Conservation (phyloP, 164 flowering plant species). For the Dillenia turbinata region DNA sequence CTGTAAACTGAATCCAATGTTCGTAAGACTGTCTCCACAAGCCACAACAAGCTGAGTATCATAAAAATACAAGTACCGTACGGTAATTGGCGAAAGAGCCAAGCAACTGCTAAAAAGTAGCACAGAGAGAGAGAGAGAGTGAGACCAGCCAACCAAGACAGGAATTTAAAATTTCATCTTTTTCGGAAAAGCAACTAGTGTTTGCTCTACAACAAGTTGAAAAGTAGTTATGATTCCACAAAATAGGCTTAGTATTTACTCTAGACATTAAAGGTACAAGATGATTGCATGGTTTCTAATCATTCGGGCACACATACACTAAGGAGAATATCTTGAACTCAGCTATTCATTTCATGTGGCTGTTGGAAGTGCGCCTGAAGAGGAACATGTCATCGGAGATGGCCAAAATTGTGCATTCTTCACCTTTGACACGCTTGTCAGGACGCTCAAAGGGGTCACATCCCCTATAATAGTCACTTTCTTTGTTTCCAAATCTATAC, state of each 20-base stretch:
- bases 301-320: slow-evolving; percentile 3
- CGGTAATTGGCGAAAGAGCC: too few species aligned
- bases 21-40: too few species aligned
- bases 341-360: not conserved
- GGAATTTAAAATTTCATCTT: not conserved
- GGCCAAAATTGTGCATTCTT: slow-evolving; percentile 92
- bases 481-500: slow-evolving; percentile 66
- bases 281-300: not conserved
- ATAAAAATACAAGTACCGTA: too few species aligned
- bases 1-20: too few species aligned
- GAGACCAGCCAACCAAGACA: too few species aligned
- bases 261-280: slow-evolving; percentile 1
- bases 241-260: not conserved
- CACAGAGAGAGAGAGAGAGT: too few species aligned
- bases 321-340: slow-evolving; percentile 1
- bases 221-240: not conserved
- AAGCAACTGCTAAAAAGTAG: too few species aligned
- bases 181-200: slow-evolving; percentile 1
- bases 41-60: too few species aligned
- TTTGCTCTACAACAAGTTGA: slow-evolving; percentile 8
- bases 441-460: slow-evolving; percentile 69
- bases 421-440: slow-evolving; percentile 77
- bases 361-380: slow-evolving; percentile 19
- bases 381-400: slow-evolving; percentile 30
- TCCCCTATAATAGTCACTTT: slow-evolving; percentile 82